Evolutionary conservation across 176 grass and related monocot genomes (phyloP).

Genomic region (Cenchrus purpureus): DNA sequence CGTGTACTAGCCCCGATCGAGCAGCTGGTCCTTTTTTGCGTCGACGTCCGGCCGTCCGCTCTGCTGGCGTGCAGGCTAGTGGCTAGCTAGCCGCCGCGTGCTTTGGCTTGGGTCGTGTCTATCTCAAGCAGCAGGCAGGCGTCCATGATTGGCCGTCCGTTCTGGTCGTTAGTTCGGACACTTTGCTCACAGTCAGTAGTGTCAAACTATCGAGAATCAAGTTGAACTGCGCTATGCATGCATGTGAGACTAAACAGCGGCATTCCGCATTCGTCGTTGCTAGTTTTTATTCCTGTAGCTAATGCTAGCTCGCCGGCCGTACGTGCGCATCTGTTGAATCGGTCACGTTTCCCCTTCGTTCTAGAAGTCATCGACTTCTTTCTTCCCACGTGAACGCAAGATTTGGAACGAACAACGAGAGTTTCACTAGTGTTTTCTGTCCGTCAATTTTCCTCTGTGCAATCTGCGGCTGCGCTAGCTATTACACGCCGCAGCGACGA

Average conservation of each 20-base stretch:
- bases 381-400: too few relatives aligned
- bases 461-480: too few relatives aligned
- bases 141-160: background rate
- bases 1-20: too few relatives aligned
- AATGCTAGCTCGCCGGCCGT: background rate
- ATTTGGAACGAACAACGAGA: too few relatives aligned
- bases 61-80: background rate
- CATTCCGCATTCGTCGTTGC: too few relatives aligned
- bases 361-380: background rate
- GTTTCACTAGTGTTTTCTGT: too few relatives aligned
- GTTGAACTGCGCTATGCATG: background rate
- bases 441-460: too few relatives aligned
- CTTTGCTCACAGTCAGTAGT: background rate
- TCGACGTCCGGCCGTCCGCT: too few relatives aligned
- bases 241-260: background rate
- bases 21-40: background rate
- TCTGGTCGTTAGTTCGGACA: background rate
- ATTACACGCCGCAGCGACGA: background rate
- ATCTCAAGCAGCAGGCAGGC: background rate
- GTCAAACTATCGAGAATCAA: background rate
- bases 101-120: background rate
- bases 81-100: background rate
- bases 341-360: background rate
- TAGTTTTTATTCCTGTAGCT: too few relatives aligned
- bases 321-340: background rate